phyloP scores from a whole-genome alignment of 192 early-diverging fungal genomes.

The Backusella mclennaniae region DNA sequence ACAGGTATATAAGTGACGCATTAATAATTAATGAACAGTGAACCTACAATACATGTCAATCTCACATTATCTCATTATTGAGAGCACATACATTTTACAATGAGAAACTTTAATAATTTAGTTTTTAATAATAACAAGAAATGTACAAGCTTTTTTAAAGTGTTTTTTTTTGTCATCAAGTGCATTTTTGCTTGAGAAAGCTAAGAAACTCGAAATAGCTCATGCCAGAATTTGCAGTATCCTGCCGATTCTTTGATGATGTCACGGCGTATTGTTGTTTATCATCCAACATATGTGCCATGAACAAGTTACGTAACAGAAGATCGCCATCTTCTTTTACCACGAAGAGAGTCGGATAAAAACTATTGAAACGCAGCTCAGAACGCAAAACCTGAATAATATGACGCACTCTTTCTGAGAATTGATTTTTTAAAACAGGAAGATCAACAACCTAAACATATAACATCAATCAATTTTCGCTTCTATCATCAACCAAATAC shows the following conservation, averaged over 20 bases:
- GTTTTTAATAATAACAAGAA: too few relatives aligned
- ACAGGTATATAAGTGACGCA: too few relatives aligned
- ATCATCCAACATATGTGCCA: constrained; percentile 77
- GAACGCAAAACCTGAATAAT: constrained; percentile 43
- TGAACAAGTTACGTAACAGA: constrained; percentile 61
- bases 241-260: constrained; percentile 45
- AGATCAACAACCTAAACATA: constrained; percentile 17
- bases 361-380: constrained; percentile 50
- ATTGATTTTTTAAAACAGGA: constrained; percentile 49
- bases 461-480: neutral
- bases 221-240: neutral
- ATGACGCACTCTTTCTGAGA: constrained; percentile 53
- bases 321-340: constrained; percentile 82
- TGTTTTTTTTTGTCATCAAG: neutral
- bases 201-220: constrained; percentile 10
- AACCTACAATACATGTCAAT: too few relatives aligned
- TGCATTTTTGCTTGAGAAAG: neutral
- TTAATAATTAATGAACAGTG: too few relatives aligned
- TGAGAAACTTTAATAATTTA: too few relatives aligned
- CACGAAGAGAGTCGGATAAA: constrained; percentile 62
- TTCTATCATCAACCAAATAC: neutral
- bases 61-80: too few relatives aligned
- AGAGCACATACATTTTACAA: too few relatives aligned
- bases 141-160: too few relatives aligned
- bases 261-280: constrained; percentile 50